phyloP scores from a whole-genome alignment of 73 alveolate species.

The Stentor roeselii region DNA sequence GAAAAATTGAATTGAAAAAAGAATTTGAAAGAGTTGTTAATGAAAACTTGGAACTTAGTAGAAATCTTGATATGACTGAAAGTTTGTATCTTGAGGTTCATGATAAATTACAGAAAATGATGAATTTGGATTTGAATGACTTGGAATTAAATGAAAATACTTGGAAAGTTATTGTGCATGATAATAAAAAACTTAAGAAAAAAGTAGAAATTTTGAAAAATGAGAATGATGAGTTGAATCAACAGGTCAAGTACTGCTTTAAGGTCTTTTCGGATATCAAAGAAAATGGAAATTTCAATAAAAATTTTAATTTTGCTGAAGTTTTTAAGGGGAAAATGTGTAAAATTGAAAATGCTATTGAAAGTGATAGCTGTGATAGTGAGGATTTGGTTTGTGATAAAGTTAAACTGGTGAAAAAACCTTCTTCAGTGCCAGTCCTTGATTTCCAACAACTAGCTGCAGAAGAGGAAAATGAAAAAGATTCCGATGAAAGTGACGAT shows the following conservation, averaged over 20 bases:
- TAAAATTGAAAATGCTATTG: background rate
- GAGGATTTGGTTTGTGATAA: background rate
- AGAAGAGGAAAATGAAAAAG: too few relatives aligned
- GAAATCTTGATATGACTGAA: background rate
- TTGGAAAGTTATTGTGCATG: background rate
- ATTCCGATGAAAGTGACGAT: too few relatives aligned
- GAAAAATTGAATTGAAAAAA: background rate
- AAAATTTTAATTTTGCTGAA: too few relatives aligned
- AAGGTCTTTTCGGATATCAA: background rate
- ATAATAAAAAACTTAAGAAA: background rate
- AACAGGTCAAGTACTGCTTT: background rate
- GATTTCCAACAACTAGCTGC: background rate
- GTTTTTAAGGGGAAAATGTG: background rate
- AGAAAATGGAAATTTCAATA: background rate
- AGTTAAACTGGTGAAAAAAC: background rate
- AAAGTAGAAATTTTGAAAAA: background rate
- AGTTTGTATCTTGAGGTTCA: background rate
- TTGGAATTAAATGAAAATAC: background rate
- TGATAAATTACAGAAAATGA: background rate
- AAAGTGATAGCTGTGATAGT: background rate
- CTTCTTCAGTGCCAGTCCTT: background rate
- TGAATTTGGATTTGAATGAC: background rate
- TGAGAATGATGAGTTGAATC: background rate
- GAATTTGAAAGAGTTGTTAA: background rate
- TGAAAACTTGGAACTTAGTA: background rate